These are phyloP conservation scores for Trypanosoma brucei DNA, from an alignment of 208 protist species.

Conservation along the genomic window DNA sequence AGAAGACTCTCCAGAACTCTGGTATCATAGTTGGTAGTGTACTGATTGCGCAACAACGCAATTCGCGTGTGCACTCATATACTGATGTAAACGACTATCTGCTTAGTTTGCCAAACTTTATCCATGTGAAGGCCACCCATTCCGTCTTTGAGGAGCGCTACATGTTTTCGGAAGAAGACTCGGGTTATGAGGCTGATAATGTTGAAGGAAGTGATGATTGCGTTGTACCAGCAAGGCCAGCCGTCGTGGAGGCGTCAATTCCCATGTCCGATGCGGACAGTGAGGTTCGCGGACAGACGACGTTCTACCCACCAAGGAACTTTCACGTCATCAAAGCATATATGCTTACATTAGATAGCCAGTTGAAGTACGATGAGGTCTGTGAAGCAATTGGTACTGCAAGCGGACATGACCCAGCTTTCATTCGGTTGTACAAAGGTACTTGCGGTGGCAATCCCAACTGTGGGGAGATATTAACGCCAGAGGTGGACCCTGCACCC, in stretches of 20 bases:
- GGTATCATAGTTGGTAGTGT: conserved; percentile 26
- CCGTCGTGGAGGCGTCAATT: conserved; percentile 2
- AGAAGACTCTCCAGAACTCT: conserved; percentile 26
- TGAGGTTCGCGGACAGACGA: background rate
- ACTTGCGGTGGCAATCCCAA: background rate
- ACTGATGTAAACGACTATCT: conserved; percentile 36
- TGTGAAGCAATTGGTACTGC: conserved; percentile 39
- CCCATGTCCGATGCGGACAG: background rate
- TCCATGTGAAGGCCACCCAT: conserved; percentile 41
- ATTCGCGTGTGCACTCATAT: conserved; percentile 31
- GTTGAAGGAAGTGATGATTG: background rate
- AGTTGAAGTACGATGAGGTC: conserved; percentile 45
- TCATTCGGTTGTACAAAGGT: conserved; percentile 45
- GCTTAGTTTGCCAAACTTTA: conserved; percentile 19
- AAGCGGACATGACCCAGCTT: conserved; percentile 31
- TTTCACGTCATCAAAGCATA: conserved; percentile 5
- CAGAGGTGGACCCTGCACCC: conserved; percentile 3
- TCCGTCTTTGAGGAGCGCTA: conserved; percentile 20
- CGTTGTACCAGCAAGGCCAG: background rate
- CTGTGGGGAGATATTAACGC: background rate
- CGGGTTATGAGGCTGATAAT: background rate
- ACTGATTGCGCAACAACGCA: conserved; percentile 46
- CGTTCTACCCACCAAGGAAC: conserved; percentile 7
- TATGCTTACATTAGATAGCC: conserved; percentile 30
- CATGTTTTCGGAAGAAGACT: background rate